Conservation (phyloP, 306 rosid species). For the Citrullus colocynthis region DNA sequence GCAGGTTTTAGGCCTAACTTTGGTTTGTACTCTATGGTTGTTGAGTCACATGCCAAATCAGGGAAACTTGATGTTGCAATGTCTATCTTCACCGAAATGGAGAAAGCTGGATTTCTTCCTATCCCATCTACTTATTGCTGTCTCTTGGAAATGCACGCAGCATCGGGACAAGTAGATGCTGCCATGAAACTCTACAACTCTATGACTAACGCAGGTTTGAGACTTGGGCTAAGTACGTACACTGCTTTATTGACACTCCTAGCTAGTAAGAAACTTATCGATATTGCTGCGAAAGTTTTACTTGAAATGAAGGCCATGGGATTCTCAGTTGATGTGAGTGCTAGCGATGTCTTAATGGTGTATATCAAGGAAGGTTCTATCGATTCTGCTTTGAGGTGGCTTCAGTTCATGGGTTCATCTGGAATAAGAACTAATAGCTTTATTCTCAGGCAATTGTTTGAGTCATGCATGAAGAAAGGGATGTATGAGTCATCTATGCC, state of each 20-base stretch:
- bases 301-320: slow-evolving; percentile 96
- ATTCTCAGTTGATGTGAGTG: slow-evolving; percentile 79
- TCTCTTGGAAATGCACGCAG: slow-evolving; percentile 91
- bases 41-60: slow-evolving; percentile 83
- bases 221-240: slow-evolving; percentile 77
- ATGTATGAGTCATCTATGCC: slow-evolving; percentile 76
- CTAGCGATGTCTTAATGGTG: slow-evolving; percentile 89
- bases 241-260: slow-evolving; percentile 61
- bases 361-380: slow-evolving; percentile 88
- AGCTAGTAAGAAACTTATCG: slow-evolving; percentile 76
- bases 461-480: slow-evolving; percentile 88
- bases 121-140: slow-evolving; percentile 83
- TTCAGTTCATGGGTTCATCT: slow-evolving; percentile 86
- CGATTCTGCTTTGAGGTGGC: slow-evolving; percentile 85
- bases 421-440: slow-evolving; percentile 84
- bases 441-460: slow-evolving; percentile 78
- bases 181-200: slow-evolving; percentile 88
- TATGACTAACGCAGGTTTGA: slow-evolving; percentile 80
- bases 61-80: slow-evolving; percentile 88
- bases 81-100: slow-evolving; percentile 83
- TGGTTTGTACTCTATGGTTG: slow-evolving; percentile 78
- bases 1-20: slow-evolving; percentile 88
- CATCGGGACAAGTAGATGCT: slow-evolving; percentile 76
- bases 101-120: slow-evolving; percentile 92
- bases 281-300: slow-evolving; percentile 66